These are phyloP conservation scores for Pharus latifolius DNA, from an alignment of 176 grass and related monocot genomes.

Conservation along the genomic window DNA sequence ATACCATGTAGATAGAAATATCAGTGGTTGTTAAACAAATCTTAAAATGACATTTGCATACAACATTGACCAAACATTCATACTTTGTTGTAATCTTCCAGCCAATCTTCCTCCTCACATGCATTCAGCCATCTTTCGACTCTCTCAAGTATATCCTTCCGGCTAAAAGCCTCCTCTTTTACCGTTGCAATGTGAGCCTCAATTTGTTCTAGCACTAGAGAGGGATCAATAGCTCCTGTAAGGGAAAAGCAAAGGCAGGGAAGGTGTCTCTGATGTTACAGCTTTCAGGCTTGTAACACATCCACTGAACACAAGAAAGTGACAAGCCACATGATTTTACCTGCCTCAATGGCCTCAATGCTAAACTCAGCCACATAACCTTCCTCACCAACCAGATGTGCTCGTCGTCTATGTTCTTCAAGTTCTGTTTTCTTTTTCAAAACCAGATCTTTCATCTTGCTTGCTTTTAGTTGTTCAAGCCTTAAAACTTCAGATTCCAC, in stretches of 20 bases:
- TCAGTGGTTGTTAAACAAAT: not conserved
- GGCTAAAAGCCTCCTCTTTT: constrained; percentile 83
- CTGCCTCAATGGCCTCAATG: constrained; percentile 70
- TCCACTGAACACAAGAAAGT: not conserved
- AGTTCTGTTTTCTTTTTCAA: constrained; percentile 80
- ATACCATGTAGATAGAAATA: not conserved
- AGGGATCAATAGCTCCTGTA: constrained; percentile 69
- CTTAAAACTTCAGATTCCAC: constrained; percentile 81
- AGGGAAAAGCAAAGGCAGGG: not conserved
- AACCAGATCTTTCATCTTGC: constrained; percentile 80
- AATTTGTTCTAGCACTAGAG: constrained; percentile 77
- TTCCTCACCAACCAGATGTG: constrained; percentile 51
- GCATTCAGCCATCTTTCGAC: constrained; percentile 80
- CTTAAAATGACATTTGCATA: not conserved
- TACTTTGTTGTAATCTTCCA: constrained; percentile 97
- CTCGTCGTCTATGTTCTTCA: constrained; percentile 55
- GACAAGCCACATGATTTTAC: constrained; percentile 23
- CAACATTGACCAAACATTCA: not conserved
- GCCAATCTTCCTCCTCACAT: constrained; percentile 86
- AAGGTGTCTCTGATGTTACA: not conserved
- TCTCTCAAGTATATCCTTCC: constrained; percentile 94
- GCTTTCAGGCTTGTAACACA: not conserved
- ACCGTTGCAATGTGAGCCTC: constrained; percentile 58
- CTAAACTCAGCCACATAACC: constrained; percentile 56
- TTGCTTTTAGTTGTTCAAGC: constrained; percentile 74